Percentiles rank a stretch among this genome's conserved stretches.
phyloP scores from a whole-genome alignment of 2,329 filamentous ascomycete species.

The Fusarium albosuccineum region DNA sequence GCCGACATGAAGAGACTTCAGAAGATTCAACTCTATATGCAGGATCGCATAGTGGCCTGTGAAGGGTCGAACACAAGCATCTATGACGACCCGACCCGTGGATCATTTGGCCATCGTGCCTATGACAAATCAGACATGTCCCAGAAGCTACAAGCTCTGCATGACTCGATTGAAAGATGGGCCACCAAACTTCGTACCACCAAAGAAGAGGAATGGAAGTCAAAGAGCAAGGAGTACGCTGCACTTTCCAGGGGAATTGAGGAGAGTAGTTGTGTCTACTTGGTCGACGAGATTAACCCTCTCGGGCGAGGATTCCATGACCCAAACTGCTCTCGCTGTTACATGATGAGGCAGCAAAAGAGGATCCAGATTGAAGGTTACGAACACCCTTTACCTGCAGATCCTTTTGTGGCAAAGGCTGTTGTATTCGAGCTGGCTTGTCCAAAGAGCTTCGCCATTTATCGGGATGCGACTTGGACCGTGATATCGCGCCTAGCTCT shows the following conservation, averaged over 20 bases:
- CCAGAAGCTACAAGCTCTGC: conserved; percentile 25
- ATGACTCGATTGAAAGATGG: conserved; percentile 41
- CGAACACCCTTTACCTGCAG: conserved; percentile 56
- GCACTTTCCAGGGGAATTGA: conserved; percentile 48
- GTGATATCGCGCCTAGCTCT: conserved; percentile 51
- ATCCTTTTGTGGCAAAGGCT: conserved; percentile 47
- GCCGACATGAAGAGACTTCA: conserved; percentile 38
- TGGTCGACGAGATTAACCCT: conserved; percentile 36
- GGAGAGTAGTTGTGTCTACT: conserved; percentile 49
- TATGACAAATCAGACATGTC: conserved; percentile 42
- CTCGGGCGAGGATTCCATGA: conserved; percentile 40
- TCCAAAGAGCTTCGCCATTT: conserved; percentile 51
- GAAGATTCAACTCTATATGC: conserved; percentile 37
- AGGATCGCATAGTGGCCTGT: conserved; percentile 34
- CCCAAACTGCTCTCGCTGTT: conserved; percentile 53
- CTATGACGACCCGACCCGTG: conserved; percentile 41
- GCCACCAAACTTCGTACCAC: conserved; percentile 28
- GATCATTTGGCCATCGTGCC: conserved; percentile 46
- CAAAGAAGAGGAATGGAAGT: conserved; percentile 53
- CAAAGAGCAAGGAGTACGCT: conserved; percentile 49
- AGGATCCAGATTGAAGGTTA: conserved; percentile 53
- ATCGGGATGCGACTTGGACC: conserved; percentile 58
- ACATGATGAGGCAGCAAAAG: conserved; percentile 43
- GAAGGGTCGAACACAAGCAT: conserved; percentile 29
- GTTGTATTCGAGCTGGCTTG: conserved; percentile 58